phyloP scores from a whole-genome alignment of 768 basidiomycete species.

The Zangia roseola region DNA sequence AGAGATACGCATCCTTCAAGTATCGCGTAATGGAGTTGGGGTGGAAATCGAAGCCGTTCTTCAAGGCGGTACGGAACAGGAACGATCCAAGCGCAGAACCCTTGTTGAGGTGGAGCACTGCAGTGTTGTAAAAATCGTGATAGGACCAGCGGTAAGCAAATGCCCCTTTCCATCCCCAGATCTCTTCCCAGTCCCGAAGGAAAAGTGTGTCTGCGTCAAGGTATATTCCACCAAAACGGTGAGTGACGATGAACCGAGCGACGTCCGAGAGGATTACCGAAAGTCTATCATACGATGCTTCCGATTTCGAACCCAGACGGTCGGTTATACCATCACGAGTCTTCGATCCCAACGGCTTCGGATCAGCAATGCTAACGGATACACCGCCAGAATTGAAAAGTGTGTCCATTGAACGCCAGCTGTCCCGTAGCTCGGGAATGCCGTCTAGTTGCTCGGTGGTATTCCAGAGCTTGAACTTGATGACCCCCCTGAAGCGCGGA shows the following conservation, averaged over 20 bases:
- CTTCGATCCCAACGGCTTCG: conserved; percentile 18
- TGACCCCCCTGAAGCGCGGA: conserved; percentile 81
- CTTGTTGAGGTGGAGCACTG: conserved; percentile 86
- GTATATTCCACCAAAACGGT: conserved; percentile 92
- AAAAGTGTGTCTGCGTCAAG: conserved; percentile 93
- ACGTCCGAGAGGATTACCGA: conserved; percentile 94
- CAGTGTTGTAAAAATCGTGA: conserved; percentile 90
- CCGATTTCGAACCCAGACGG: conserved; percentile 56
- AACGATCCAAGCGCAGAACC: conserved; percentile 86
- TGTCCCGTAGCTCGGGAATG: conserved; percentile 80
- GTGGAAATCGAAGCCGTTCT: conserved; percentile 92
- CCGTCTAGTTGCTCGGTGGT: conserved; percentile 94
- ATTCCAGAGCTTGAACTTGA: conserved; percentile 95
- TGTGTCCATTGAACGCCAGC: conserved; percentile 75
- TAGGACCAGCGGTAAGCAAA: conserved; percentile 97
- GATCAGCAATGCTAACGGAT: conserved; percentile 56
- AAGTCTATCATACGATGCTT: conserved; percentile 69
- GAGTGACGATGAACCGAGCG: conserved; percentile 93
- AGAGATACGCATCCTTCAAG: conserved; percentile 77
- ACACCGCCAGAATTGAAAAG: conserved; percentile 89
- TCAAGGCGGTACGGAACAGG: conserved; percentile 88
- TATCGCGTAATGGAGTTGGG: conserved; percentile 90
- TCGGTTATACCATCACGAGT: conserved; percentile 26
- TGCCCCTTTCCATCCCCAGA: conserved; percentile 93
- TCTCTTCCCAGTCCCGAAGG: conserved; percentile 93